Evolutionary conservation across 2,329 filamentous ascomycete species (phyloP).

Genomic region (Calonectria multiphialidica): DNA sequence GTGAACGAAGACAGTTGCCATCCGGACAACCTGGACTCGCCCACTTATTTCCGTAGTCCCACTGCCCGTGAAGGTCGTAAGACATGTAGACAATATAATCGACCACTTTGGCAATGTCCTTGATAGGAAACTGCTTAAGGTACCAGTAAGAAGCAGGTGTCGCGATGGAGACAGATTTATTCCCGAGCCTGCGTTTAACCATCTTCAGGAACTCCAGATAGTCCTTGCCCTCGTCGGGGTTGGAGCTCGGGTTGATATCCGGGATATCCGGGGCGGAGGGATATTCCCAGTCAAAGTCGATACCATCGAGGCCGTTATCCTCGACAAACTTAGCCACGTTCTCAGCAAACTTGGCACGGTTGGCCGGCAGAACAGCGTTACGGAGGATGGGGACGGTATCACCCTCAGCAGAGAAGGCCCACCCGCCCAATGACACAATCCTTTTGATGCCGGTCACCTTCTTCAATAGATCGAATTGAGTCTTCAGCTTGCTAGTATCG

Average conservation of each 20-base stretch:
- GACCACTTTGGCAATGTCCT: constrained; percentile 36
- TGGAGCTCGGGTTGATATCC: constrained; percentile 42
- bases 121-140: constrained; percentile 46
- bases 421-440: constrained; percentile 47
- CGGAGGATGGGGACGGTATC: constrained; percentile 34
- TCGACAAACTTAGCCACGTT: constrained; percentile 52
- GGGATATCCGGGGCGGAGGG: constrained; percentile 43
- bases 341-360: constrained; percentile 48
- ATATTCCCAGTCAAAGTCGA: constrained; percentile 60
- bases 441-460: constrained; percentile 32
- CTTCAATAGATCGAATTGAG: constrained; percentile 37
- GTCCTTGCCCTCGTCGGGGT: constrained; percentile 1
- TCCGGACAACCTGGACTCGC: constrained; percentile 37
- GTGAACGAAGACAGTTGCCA: constrained; percentile 50
- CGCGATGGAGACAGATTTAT: constrained; percentile 47
- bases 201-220: constrained; percentile 9
- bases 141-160: constrained; percentile 52
- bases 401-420: constrained; percentile 36
- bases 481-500: constrained; percentile 28
- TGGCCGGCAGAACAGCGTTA: constrained; percentile 33
- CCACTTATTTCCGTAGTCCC: constrained; percentile 46
- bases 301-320: constrained; percentile 51
- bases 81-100: constrained; percentile 52
- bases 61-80: constrained; percentile 50
- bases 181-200: constrained; percentile 10